phyloP scores from a whole-genome alignment of 768 basidiomycete genomes.

The Boletus rubescentipes region DNA sequence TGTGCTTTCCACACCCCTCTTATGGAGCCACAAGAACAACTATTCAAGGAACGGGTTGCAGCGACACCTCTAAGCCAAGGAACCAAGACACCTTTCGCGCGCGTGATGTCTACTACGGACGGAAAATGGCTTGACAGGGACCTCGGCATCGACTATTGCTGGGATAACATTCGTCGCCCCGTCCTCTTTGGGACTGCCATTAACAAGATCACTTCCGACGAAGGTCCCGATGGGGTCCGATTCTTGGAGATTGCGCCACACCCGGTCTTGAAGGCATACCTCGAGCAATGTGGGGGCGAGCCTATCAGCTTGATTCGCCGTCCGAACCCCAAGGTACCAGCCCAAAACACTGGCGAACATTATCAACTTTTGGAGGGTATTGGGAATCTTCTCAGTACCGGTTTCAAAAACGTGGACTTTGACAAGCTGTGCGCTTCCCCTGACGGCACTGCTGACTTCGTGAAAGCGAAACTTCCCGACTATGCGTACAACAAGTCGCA shows the following conservation, averaged over 20 bases:
- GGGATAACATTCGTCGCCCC: conserved; percentile 37
- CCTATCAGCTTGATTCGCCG: conserved; percentile 30
- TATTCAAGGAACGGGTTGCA: conserved; percentile 28
- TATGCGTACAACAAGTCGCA: conserved; percentile 32
- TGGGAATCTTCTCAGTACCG: conserved; percentile 29
- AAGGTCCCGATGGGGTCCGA: conserved; percentile 27
- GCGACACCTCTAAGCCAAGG: conserved; percentile 19
- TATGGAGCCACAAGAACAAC: conserved; percentile 34
- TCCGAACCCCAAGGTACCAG: conserved; percentile 30
- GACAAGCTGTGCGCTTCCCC: conserved; percentile 27
- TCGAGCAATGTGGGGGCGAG: conserved; percentile 36
- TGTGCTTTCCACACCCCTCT: conserved; percentile 38
- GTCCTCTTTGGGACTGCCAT: conserved; percentile 36
- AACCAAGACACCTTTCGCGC: conserved; percentile 19
- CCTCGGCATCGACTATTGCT: conserved; percentile 31
- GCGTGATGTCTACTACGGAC: conserved; percentile 38
- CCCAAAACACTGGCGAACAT: conserved; percentile 35
- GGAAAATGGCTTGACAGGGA: conserved; percentile 33
- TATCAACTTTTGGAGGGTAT: conserved; percentile 33
- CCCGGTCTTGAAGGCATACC: conserved; percentile 35
- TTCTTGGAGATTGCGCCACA: conserved; percentile 36
- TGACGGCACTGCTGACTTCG: conserved; percentile 19
- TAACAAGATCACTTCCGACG: conserved; percentile 30
- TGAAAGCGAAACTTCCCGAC: conserved; percentile 27
- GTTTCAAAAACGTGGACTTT: conserved; percentile 32